phyloP scores from a whole-genome alignment of 2,329 filamentous ascomycete species.

The Cercospora sp. region DNA sequence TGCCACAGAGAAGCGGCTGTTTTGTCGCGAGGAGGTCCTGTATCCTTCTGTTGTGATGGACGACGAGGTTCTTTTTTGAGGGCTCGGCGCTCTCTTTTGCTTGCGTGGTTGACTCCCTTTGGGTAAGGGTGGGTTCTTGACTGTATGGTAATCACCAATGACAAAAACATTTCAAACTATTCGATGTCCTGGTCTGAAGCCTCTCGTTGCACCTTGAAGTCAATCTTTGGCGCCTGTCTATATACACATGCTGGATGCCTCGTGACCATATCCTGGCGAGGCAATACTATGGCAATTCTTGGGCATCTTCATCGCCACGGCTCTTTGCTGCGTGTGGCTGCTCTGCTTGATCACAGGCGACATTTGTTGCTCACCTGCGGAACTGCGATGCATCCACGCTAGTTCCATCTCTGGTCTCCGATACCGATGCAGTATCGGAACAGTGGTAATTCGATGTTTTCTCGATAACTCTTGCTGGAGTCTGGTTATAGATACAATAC shows the following conservation, averaged over 20 bases:
- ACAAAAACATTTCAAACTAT: background rate
- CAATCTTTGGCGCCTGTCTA: background rate
- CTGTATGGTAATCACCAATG: background rate
- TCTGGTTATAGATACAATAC: too few species aligned
- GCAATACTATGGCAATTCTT: background rate
- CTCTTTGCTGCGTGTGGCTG: background rate
- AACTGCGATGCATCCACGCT: too few species aligned
- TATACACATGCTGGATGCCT: background rate
- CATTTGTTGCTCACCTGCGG: background rate
- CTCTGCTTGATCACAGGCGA: background rate
- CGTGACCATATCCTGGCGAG: background rate
- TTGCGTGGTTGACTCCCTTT: background rate
- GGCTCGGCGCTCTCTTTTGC: background rate
- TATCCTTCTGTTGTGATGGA: background rate
- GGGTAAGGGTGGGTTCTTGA: background rate
- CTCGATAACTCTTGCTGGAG: too few species aligned
- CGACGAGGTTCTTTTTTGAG: background rate
- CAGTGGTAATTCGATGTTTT: background rate
- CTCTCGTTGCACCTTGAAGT: background rate
- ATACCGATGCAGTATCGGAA: background rate
- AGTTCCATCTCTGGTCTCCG: background rate
- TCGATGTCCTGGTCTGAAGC: background rate
- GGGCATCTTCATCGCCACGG: background rate
- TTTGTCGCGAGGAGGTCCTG: background rate
- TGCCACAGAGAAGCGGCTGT: background rate